Base-by-base conservation (phyloP, 148 eudicot species). In the Gaultheria prostrata region DNA sequence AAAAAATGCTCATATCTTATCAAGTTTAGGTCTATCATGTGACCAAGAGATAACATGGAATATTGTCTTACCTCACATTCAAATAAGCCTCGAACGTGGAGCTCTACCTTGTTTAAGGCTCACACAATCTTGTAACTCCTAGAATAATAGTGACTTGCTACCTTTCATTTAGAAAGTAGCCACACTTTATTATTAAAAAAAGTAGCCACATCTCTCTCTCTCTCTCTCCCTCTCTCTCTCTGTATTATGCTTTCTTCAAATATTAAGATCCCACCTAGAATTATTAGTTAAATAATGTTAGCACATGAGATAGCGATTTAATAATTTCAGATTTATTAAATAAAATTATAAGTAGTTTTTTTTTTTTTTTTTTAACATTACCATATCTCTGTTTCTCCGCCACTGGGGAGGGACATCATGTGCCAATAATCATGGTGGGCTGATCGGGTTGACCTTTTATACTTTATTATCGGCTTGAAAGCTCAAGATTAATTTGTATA, bases 381-480 rank as follows among this genome's bases (percentile, higher is more conserved):
- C 4, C 43, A 39, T 39, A 39, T 39, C 6, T 39, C 6, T 39
- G 0, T 39, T 39, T 39, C 43, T 39, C 6, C 43, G 43, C 43
- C 43, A 39, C 43, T 39, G 0, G 71, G 71, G 53, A 12, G 53
- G 53, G 35, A 28, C 72, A 67, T 67, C 72, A 82, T 78, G 85
- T 87, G 89, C 13, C 80, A 35, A 82, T 87, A 35, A 82, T 87
- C 14, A 84, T 73, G 71, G 80, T 54, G 57, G 57, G 63, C 82
- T 63, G 30, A 32, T 78, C 76, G 67, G 77, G 77, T 53, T 49
- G 72, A 3, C 33, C 33, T 28, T 65, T 12, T 26, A 26, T 67
- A 12, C 35, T 67, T 14, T 13, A 67, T 12, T 17, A 12, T 67
- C 4, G 43, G 43, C 43, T 35, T 39, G 6, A 39, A 39, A 39